Evolutionary conservation across 176 grass and related monocot genomes (phyloP).

Genomic region (Metroxylon sagu): DNA sequence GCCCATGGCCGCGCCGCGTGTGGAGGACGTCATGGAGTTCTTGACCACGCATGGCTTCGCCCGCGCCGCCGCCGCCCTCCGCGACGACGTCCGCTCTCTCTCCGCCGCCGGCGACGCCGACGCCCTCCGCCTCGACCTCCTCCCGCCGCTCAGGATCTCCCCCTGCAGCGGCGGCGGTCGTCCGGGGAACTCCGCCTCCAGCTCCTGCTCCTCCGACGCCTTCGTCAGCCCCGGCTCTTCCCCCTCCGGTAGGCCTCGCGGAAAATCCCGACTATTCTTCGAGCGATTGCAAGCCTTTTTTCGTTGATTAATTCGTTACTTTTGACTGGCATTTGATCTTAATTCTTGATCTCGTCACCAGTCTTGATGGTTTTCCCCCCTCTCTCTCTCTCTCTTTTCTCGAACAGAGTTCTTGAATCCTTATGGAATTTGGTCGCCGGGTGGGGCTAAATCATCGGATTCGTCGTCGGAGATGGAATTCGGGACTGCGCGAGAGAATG

Average conservation of each 20-base stretch:
- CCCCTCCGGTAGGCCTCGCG: constrained; percentile 43
- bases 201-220: constrained; percentile 58
- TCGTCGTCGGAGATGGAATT: constrained; percentile 82
- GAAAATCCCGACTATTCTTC: too few relatives aligned
- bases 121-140: constrained; percentile 3
- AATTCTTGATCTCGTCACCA: neutral
- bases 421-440: constrained; percentile 74
- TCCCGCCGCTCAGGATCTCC: constrained; percentile 47
- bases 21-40: constrained; percentile 90
- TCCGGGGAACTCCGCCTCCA: constrained; percentile 35
- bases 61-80: constrained; percentile 74
- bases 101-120: constrained; percentile 6
- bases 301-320: neutral
- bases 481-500: constrained; percentile 74
- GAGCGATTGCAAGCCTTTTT: neutral
- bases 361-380: neutral
- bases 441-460: constrained; percentile 42
- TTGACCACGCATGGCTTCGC: constrained; percentile 68
- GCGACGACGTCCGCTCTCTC: constrained; percentile 61
- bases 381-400: neutral
- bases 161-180: constrained; percentile 1
- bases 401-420: constrained; percentile 67
- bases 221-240: constrained; percentile 89
- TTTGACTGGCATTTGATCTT: neutral
- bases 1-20: constrained; percentile 57